phyloP scores from a whole-genome alignment of 495 filamentous ascomycete genomes.

The Aspergillus cavernicola region DNA sequence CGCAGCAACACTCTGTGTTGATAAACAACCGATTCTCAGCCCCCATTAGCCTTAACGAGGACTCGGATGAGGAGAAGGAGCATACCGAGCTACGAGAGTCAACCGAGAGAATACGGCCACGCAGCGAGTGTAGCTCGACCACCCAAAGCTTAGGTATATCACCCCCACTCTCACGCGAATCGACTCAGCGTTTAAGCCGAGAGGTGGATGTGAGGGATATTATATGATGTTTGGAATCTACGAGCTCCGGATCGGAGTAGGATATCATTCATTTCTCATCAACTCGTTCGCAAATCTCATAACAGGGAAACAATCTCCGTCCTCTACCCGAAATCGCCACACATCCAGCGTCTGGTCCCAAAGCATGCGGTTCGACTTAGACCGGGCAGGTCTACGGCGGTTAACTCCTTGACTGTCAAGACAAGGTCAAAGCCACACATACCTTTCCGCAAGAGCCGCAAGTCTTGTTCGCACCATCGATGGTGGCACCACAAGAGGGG shows the following conservation, averaged over 20 bases:
- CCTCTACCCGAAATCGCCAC: background rate
- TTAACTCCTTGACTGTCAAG: background rate
- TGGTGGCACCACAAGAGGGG: constrained; percentile 32
- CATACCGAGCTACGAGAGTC: constrained; percentile 1
- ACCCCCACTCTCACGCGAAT: background rate
- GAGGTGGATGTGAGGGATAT: constrained; percentile 5
- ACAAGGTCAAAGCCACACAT: constrained; percentile 5
- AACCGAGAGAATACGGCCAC: background rate
- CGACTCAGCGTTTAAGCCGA: background rate
- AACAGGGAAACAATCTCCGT: background rate
- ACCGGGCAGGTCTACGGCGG: constrained; percentile 26
- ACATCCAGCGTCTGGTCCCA: background rate
- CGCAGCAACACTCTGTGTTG: constrained; percentile 41
- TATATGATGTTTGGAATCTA: constrained; percentile 5
- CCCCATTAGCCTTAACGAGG: constrained; percentile 15
- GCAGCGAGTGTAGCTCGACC: constrained; percentile 8
- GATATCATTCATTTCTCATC: constrained; percentile 14
- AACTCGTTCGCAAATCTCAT: background rate
- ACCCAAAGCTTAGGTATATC: background rate
- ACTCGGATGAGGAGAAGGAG: constrained; percentile 12
- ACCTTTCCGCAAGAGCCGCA: constrained; percentile 35
- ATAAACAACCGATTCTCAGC: constrained; percentile 56
- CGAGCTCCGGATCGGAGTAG: no score
- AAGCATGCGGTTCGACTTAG: constrained; percentile 8
- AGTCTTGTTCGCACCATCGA: constrained; percentile 29